Percentiles rank a stretch among this genome's conserved stretches.
phyloP scores from a whole-genome alignment of 768 basidiomycete species.

The Ramaria rubella region DNA sequence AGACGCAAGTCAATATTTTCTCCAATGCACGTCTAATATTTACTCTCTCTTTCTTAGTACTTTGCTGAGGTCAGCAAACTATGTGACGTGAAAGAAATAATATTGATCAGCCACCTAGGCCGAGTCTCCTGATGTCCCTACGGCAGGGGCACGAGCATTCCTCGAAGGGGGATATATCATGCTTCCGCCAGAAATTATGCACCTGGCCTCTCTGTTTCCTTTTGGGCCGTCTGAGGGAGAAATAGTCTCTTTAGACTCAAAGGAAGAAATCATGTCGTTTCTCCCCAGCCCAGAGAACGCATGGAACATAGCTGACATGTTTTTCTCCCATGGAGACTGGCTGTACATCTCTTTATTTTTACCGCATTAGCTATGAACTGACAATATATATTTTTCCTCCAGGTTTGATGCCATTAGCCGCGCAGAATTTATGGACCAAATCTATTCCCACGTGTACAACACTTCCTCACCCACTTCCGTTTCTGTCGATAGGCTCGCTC shows the following conservation, averaged over 20 bases:
- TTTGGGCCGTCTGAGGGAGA: constrained; percentile 6
- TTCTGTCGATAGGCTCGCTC: constrained; percentile 37
- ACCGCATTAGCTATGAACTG: neutral
- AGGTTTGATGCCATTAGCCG: constrained; percentile 7
- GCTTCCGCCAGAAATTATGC: constrained; percentile 4
- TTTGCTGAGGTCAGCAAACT: constrained; percentile 2
- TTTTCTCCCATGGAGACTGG: constrained; percentile 10
- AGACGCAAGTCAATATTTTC: neutral
- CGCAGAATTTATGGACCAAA: constrained; percentile 19
- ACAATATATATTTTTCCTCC: neutral
- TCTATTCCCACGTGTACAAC: constrained; percentile 6
- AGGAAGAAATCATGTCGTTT: neutral
- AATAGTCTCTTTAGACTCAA: neutral
- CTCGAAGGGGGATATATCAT: neutral
- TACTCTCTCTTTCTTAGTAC: neutral
- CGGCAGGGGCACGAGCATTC: constrained; percentile 2
- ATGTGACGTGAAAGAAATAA: neutral
- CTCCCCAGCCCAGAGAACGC: constrained; percentile 4
- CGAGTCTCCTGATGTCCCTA: constrained; percentile 8
- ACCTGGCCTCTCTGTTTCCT: constrained; percentile 6
- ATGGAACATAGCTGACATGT: constrained; percentile 7
- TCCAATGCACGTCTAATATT: neutral
- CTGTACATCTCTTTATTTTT: neutral
- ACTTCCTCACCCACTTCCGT: neutral
- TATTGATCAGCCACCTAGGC: neutral